phyloP scores from a whole-genome alignment of 257 asterid genomes.

The Echium plantagineum region DNA sequence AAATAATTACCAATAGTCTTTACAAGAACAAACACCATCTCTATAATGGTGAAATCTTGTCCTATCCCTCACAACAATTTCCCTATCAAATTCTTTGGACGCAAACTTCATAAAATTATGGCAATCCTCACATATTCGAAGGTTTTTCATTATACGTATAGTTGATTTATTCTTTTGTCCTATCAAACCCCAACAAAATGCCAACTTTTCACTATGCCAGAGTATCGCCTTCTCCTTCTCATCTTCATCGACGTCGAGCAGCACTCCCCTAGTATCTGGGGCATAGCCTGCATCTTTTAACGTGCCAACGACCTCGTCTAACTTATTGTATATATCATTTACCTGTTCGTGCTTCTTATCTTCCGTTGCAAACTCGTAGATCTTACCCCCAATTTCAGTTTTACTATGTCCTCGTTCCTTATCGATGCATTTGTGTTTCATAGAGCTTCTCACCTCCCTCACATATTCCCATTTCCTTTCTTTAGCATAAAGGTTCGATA shows the following conservation, averaged over 20 bases:
- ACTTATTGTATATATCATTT: conserved; percentile 18
- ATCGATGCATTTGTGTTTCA: conserved; percentile 29
- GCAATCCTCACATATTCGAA: conserved; percentile 42
- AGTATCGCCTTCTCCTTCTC: conserved; percentile 29
- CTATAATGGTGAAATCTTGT: conserved; percentile 41
- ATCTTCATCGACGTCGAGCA: conserved; percentile 32
- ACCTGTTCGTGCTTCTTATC: conserved; percentile 22
- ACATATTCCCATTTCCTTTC: conserved; percentile 31
- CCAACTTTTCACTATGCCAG: conserved; percentile 52
- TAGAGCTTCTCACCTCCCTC: conserved; percentile 20
- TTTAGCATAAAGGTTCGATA: conserved; percentile 30
- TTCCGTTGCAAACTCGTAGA: conserved; percentile 40
- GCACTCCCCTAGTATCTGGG: conserved; percentile 22
- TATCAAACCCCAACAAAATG: conserved; percentile 36
- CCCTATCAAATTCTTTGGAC: conserved; percentile 26
- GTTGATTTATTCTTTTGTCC: conserved; percentile 21
- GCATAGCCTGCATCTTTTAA: conserved; percentile 40
- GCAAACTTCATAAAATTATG: conserved; percentile 28
- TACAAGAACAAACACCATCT: conserved; percentile 40
- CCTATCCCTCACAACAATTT: conserved; percentile 36
- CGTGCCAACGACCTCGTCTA: conserved; percentile 17
- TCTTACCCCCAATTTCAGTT: conserved; percentile 28
- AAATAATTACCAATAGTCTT: conserved; percentile 36
- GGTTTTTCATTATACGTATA: conserved; percentile 31
- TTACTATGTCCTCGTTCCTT: conserved; percentile 35